Evolutionary conservation across 257 asterid species (phyloP).

Genomic region (Rehmannia glutinosa): DNA sequence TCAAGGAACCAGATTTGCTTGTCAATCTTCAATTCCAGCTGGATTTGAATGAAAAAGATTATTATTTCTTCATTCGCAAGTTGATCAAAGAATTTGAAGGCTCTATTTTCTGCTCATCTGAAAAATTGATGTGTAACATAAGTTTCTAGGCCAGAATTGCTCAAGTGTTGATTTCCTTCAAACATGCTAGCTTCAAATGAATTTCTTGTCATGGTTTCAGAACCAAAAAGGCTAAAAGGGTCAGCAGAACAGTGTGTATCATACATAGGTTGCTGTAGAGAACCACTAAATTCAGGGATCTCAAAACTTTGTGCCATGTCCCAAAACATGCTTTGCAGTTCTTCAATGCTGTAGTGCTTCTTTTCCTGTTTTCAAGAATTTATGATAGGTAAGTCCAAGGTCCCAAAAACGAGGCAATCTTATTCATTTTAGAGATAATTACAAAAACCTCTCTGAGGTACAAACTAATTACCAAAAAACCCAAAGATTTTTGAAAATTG

Average conservation of each 20-base stretch:
- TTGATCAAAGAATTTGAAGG: background rate
- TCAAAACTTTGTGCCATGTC: conserved; percentile 48
- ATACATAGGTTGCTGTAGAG: background rate
- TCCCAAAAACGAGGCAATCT: background rate
- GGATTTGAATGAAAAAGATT: background rate
- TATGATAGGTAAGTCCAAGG: background rate
- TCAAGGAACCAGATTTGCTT: too few relatives aligned
- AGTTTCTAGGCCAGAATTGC: background rate
- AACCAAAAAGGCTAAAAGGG: background rate
- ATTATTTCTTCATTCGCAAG: background rate
- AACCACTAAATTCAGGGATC: conserved; percentile 22
- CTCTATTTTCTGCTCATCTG: background rate
- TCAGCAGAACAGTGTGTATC: conserved; percentile 8
- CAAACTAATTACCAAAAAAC: too few relatives aligned
- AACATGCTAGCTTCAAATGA: background rate
- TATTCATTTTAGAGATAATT: too few relatives aligned
- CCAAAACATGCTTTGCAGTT: conserved; percentile 48
- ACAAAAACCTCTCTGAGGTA: too few relatives aligned
- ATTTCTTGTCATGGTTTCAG: background rate
- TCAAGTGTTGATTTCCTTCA: background rate
- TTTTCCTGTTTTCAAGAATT: conserved; percentile 28
- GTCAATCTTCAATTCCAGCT: background rate
- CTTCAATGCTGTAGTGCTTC: conserved; percentile 38
- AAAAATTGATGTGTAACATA: background rate
- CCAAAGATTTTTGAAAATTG: too few relatives aligned